These are phyloP conservation scores for Kluyveromyces sp. DNA, from an alignment of 1,139 yeast genomes.

Conservation along the genomic window DNA sequence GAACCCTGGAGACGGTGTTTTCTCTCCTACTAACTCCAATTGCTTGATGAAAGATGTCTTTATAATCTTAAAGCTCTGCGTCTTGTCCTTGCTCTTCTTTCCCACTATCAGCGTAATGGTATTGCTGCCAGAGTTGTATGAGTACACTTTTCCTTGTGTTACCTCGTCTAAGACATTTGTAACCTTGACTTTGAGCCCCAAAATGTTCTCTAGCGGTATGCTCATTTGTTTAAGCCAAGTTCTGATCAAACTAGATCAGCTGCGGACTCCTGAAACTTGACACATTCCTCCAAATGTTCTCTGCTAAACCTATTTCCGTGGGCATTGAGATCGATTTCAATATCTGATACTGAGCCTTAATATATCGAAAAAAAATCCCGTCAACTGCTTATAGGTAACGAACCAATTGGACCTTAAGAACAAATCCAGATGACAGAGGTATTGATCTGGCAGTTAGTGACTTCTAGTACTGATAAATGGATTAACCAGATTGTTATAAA, in stretches of 20 bases:
- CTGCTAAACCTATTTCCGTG: too few species aligned
- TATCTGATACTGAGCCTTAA: too few species aligned
- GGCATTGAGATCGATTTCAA: too few species aligned
- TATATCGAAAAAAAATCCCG: too few species aligned
- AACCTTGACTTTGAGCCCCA: slow-evolving; percentile 47
- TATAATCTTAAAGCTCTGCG: slow-evolving; percentile 43
- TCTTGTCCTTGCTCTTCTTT: slow-evolving; percentile 19
- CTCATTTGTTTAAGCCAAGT: slow-evolving; percentile 18
- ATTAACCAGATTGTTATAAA: not conserved
- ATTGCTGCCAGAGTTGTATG: slow-evolving; percentile 43
- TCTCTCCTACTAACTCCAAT: slow-evolving; percentile 41
- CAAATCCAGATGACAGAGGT: too few species aligned
- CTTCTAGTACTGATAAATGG: not conserved
- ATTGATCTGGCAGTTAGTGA: too few species aligned
- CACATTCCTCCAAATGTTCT: too few species aligned
- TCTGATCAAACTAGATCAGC: too few species aligned
- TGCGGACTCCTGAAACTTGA: too few species aligned
- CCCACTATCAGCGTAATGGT: slow-evolving; percentile 35
- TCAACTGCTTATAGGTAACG: too few species aligned
- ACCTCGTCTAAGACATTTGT: slow-evolving; percentile 53
- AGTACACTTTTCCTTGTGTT: slow-evolving; percentile 54
- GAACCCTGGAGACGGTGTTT: slow-evolving; percentile 21
- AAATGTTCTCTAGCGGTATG: slow-evolving; percentile 24
- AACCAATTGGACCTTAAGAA: too few species aligned
- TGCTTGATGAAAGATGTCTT: slow-evolving; percentile 54